Evolutionary conservation across 2,329 filamentous ascomycete species (phyloP), one percentile per base, ranked within the genome.

Genomic region (Akanthomyces uredinophilus): DNA sequence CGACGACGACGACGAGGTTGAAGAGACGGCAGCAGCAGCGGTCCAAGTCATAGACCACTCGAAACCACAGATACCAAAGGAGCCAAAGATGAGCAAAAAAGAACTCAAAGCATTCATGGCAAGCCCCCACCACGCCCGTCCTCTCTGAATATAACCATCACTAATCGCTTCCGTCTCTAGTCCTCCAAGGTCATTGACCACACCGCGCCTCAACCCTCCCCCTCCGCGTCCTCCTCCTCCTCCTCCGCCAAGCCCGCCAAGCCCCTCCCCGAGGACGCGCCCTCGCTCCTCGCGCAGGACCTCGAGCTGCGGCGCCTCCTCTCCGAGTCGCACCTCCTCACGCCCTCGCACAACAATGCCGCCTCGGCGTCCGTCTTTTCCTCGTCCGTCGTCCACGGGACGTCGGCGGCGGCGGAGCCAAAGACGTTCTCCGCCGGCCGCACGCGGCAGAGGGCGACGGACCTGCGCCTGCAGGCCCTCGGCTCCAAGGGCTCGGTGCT

Each of bases 241-340:
- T 3, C 67, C 35, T n/a, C 73, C 29, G 66, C 70, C 18, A 66
- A 71, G 62, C 62, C 68, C 66, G 62, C 73, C 69, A 61, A 68
- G 68, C 41, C 75, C 72, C 66, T 75, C 58, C 74, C 81, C 63
- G 85, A 89, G 70, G 84, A 88, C 70, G 82, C 83, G 57, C 81
- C 81, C 65, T 83, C 83, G 13, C 89, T 96, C 65, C 82, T 98
- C 20, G 92, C 93, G 73, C 93, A 97, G 74, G 95, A 98, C 74
- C 86, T 96, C 60, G 93, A 91, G 44, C 86, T 99, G 16, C 94
- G 97, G 74, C 88, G 92, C 52, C 86, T 99, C 46, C 86, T 99
- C 63, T 84, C 88, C 68, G 95, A 99, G 80, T 97, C 93, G 0
- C 92, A 96, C 75, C 87, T 98, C 64, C 86, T 98, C 62, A 65